Conservation (phyloP, 2,329 filamentous ascomycete genomes). For the Colletotrichum sublineola region DNA sequence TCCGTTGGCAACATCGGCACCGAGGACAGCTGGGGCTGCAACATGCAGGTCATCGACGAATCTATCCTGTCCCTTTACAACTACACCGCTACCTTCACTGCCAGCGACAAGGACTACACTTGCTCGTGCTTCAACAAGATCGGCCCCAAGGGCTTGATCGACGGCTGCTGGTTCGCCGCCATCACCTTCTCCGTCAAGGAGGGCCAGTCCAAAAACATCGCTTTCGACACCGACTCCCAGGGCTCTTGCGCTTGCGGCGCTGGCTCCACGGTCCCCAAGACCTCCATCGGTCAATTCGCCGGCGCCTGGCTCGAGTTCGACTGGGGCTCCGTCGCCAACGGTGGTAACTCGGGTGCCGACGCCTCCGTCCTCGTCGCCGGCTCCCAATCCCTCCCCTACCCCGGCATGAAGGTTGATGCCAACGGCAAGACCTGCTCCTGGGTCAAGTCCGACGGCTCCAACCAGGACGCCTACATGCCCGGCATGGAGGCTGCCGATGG, state of each 20-base stretch:
- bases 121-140: conserved; percentile 68
- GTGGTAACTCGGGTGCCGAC: conserved; percentile 64
- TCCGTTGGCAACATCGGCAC: conserved; percentile 63
- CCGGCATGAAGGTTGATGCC: conserved; percentile 55
- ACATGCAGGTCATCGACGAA: conserved; percentile 61
- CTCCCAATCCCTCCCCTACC: conserved; percentile 48
- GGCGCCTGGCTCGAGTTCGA: conserved; percentile 66
- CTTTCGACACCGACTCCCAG: conserved; percentile 62
- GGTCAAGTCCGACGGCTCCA: conserved; percentile 52
- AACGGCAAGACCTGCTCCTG: conserved; percentile 58
- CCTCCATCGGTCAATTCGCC: conserved; percentile 56
- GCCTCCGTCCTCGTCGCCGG: conserved; percentile 63
- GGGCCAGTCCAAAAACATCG: conserved; percentile 56
- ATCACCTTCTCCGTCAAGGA: conserved; percentile 57
- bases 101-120: conserved; percentile 51
- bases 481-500: conserved; percentile 56
- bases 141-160: conserved; percentile 57
- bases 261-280: conserved; percentile 51
- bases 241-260: conserved; percentile 61
- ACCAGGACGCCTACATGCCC: conserved; percentile 54
- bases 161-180: conserved; percentile 63
- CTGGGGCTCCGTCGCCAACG: conserved; percentile 60
- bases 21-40: conserved; percentile 62
- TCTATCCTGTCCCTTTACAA: conserved; percentile 56
- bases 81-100: conserved; percentile 59